Evolutionary conservation across 2,329 filamentous ascomycete species (phyloP).

Genomic region (Cercospora sp.): DNA sequence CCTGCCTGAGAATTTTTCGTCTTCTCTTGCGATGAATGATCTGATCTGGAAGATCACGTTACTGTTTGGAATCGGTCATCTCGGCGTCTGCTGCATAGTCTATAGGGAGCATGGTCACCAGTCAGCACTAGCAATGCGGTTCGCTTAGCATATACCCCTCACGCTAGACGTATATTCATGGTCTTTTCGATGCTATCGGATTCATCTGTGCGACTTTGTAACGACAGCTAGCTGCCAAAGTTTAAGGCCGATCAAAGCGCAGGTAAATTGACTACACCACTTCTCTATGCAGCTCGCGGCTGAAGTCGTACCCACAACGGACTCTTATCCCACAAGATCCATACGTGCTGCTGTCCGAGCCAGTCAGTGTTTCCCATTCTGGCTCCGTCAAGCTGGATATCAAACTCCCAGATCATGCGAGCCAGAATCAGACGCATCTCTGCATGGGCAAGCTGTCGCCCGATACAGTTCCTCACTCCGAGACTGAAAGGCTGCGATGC

Average conservation of each 20-base stretch:
- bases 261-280: neutral
- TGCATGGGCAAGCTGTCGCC: conserved; percentile 32
- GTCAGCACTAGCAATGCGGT: neutral
- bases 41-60: neutral
- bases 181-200: neutral
- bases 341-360: neutral
- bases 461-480: neutral
- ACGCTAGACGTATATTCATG: neutral
- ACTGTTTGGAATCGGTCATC: neutral
- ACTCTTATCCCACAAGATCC: neutral
- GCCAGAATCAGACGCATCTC: conserved; percentile 41
- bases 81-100: neutral
- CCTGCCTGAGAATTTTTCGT: neutral
- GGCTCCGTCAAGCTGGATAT: conserved; percentile 19
- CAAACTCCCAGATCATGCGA: conserved; percentile 40
- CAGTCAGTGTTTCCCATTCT: neutral
- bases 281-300: neutral
- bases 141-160: neutral
- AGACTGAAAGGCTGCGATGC: conserved; percentile 28
- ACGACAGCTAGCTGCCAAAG: neutral
- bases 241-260: neutral
- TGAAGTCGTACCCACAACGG: neutral
- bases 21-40: neutral
- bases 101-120: neutral
- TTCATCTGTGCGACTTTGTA: neutral